phyloP scores from a whole-genome alignment of 495 filamentous ascomycete species.

The Podospora anserina region DNA sequence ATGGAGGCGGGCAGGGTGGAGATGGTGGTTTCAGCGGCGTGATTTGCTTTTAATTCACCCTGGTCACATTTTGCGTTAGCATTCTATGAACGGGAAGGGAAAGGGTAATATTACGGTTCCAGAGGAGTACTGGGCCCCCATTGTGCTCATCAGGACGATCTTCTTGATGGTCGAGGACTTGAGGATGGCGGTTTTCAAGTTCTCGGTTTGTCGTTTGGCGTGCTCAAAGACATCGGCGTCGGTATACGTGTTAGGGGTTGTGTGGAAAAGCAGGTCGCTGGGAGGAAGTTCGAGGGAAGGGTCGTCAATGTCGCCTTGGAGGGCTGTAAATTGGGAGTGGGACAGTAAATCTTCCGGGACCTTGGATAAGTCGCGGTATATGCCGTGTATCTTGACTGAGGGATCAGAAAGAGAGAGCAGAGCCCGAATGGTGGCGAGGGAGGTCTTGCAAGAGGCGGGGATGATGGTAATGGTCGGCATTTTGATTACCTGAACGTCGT shows the following conservation, averaged over 20 bases:
- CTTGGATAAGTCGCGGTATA: constrained; percentile 25
- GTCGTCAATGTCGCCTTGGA: constrained; percentile 26
- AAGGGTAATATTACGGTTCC: constrained; percentile 18
- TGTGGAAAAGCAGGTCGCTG: constrained; percentile 21
- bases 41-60: constrained; percentile 29
- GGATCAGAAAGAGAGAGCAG: constrained; percentile 22
- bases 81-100: too few relatives aligned
- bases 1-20: constrained; percentile 11
- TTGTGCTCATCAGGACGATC: constrained; percentile 22
- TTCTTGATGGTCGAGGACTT: constrained; percentile 22
- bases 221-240: constrained; percentile 17
- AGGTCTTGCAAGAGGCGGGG: constrained; percentile 26
- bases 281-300: constrained; percentile 19
- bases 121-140: constrained; percentile 28
- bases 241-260: constrained; percentile 22
- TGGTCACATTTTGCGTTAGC: neutral
- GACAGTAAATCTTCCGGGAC: constrained; percentile 25
- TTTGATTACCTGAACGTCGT: neutral
- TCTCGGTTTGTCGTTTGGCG: constrained; percentile 18
- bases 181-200: constrained; percentile 24
- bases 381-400: constrained; percentile 13
- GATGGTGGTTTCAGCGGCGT: constrained; percentile 21
- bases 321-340: constrained; percentile 23
- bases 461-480: constrained; percentile 26
- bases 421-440: constrained; percentile 25